Percentiles rank a stretch among this genome's conserved stretches.
Evolutionary conservation across 352 stramenopile species (phyloP).

Genomic region (Phytopythium chamaehyphon): DNA sequence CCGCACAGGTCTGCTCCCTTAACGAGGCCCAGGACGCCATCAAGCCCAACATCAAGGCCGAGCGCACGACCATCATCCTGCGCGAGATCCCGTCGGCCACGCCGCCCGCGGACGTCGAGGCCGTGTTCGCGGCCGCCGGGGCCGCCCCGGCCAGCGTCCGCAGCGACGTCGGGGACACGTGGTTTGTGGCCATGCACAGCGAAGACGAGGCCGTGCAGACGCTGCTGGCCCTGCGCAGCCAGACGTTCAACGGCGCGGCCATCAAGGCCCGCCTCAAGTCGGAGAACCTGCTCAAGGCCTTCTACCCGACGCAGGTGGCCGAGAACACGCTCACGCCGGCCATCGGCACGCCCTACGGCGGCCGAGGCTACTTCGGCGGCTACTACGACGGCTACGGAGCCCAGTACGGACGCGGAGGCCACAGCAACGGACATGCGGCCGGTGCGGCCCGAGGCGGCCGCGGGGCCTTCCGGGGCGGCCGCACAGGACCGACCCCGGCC

Average conservation of each 20-base stretch:
- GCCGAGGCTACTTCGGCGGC: constrained; percentile 63
- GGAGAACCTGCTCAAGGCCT: constrained; percentile 91
- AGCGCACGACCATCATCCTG: constrained; percentile 92
- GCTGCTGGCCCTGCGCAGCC: constrained; percentile 81
- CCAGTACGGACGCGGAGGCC: constrained; percentile 20
- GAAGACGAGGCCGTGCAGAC: constrained; percentile 86
- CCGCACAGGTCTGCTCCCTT: constrained; percentile 54
- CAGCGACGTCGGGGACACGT: constrained; percentile 92
- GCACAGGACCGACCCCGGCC: constrained; percentile 18
- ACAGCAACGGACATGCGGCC: constrained; percentile 14
- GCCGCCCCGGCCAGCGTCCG: constrained; percentile 68
- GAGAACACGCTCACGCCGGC: constrained; percentile 44
- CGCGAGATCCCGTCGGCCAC: constrained; percentile 89
- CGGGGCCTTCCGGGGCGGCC: constrained; percentile 25
- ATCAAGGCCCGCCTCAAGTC: constrained; percentile 92
- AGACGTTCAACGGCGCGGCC: constrained; percentile 86
- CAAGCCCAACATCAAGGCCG: constrained; percentile 91
- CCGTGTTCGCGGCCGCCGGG: constrained; percentile 81
- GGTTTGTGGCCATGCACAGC: constrained; percentile 90
- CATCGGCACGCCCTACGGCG: constrained; percentile 36
- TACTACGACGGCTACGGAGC: constrained; percentile 69
- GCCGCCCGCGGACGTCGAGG: constrained; percentile 77
- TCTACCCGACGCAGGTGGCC: constrained; percentile 76
- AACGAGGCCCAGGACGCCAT: constrained; percentile 83
- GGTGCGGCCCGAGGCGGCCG: constrained; percentile 15